phyloP scores from a whole-genome alignment of 345 rosid species.

The Eucalyptus pauciflora region DNA sequence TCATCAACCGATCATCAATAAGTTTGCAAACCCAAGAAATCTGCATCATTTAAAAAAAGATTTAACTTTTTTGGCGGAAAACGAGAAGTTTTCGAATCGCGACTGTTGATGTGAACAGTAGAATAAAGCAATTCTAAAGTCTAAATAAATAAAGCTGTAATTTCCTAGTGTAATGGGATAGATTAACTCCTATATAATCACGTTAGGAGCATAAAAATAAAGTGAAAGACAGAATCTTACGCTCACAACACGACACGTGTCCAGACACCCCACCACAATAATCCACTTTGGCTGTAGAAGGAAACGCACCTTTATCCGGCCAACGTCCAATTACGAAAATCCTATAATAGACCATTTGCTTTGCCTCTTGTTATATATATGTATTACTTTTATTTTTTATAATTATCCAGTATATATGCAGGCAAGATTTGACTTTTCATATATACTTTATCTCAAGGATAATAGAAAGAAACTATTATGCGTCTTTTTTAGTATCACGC shows the following conservation, averaged over 20 bases:
- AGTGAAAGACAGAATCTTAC: background rate
- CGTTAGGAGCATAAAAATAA: background rate
- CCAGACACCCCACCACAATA: background rate
- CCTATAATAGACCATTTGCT: background rate
- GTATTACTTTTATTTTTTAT: background rate
- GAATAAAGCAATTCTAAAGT: background rate
- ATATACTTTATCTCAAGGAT: background rate
- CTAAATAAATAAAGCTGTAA: background rate
- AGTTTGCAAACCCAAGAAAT: background rate
- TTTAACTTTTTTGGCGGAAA: background rate
- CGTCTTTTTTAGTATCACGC: background rate
- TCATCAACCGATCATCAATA: background rate
- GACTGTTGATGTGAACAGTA: background rate
- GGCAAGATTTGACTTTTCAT: background rate
- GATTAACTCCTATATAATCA: background rate
- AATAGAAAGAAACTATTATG: background rate
- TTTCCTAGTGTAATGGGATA: background rate
- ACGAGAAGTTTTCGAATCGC: background rate
- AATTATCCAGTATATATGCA: background rate
- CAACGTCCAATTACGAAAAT: background rate
- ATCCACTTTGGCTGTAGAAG: background rate
- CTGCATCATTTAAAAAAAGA: background rate
- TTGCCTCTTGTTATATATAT: background rate
- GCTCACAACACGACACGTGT: background rate
- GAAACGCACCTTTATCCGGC: background rate